Evolutionary conservation across 1,284 basidiomycete species (phyloP).

Genomic region (Cryptococcus floricola): DNA sequence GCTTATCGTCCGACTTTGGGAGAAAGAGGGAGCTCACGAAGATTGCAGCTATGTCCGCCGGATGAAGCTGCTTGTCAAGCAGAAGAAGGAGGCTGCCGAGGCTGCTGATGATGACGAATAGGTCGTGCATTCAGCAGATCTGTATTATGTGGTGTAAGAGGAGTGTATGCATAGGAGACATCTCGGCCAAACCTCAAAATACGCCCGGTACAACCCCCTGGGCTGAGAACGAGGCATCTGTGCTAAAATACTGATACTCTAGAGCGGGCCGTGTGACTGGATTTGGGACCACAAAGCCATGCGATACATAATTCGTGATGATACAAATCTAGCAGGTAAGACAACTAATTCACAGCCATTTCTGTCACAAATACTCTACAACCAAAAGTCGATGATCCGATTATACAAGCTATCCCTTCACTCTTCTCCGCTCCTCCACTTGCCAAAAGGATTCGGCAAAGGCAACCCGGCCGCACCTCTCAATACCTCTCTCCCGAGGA

Average conservation of each 20-base stretch:
- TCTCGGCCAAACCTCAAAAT: no score
- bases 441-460: slow-evolving; percentile 3
- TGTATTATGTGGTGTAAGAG: background rate
- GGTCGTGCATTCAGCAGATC: slow-evolving; percentile 3
- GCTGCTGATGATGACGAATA: slow-evolving; percentile 45
- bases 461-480: background rate
- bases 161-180: background rate
- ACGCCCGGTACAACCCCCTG: no score
- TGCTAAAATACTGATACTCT: no score
- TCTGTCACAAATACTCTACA: slow-evolving; percentile 2
- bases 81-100: slow-evolving; percentile 63
- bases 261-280: no score
- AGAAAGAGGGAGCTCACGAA: background rate
- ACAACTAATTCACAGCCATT: no score
- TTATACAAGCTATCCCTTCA: slow-evolving; percentile 1
- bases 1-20: background rate
- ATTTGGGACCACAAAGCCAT: no score
- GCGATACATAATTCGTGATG: no score
- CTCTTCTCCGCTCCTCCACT: background rate
- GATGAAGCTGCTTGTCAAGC: slow-evolving; percentile 73
- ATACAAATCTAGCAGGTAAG: no score
- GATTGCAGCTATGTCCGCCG: slow-evolving; percentile 69
- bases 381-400: background rate
- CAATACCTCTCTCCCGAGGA: background rate
- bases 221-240: no score